phyloP scores from a whole-genome alignment of 805 yeast species.

The Candida nemodendra region DNA sequence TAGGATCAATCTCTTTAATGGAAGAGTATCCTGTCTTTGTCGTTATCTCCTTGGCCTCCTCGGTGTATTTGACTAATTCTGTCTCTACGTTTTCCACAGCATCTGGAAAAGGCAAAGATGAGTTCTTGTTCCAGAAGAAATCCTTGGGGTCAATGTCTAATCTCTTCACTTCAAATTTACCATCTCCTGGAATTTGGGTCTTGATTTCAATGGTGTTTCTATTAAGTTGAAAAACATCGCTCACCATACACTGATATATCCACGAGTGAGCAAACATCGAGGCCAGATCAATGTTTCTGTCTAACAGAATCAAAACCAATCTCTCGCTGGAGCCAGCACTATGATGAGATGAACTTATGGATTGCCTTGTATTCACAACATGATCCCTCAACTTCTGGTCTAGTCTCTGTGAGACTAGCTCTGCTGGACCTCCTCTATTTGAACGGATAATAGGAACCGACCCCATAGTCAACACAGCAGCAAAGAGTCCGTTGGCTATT shows the following conservation, averaged over 20 bases:
- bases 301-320: constrained; percentile 77
- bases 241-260: constrained; percentile 96
- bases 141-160: constrained; percentile 92
- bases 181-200: constrained; percentile 27
- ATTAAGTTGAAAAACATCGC: constrained; percentile 81
- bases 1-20: constrained; percentile 71
- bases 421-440: constrained; percentile 93
- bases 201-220: constrained; percentile 77
- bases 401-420: constrained; percentile 82
- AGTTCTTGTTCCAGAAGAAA: constrained; percentile 84
- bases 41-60: constrained; percentile 85
- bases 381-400: constrained; percentile 85
- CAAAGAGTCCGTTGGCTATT: constrained; percentile 78
- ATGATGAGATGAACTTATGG: constrained; percentile 9
- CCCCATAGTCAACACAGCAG: constrained; percentile 73
- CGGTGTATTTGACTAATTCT: constrained; percentile 77
- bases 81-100: constrained; percentile 96
- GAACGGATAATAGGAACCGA: constrained; percentile 88
- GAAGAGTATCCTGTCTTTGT: constrained; percentile 70
- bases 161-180: constrained; percentile 45
- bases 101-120: constrained; percentile 92
- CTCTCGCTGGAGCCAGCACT: constrained; percentile 40
- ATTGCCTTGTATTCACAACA: constrained; percentile 61
- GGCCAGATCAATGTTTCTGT: constrained; percentile 85
- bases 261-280: constrained; percentile 97